Evolutionary conservation across 176 grass and related monocot genomes (phyloP), one percentile per base, ranked within the genome.

Genomic region (Puya raimondii): DNA sequence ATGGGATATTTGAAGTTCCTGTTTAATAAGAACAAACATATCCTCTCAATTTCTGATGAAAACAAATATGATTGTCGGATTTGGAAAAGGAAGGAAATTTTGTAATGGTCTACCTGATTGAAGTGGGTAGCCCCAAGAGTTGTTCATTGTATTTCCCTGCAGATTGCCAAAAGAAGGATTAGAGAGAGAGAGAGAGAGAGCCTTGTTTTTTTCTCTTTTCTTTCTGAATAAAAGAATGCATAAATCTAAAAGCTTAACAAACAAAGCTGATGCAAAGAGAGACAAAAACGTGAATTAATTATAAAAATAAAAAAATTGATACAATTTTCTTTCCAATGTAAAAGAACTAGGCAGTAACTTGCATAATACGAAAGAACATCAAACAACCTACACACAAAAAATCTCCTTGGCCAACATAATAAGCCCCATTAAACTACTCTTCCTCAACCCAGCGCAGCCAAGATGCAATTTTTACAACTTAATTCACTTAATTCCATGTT

Each of bases 121-220:
- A n/a, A 71, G 80, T 68, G 65, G 50, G 20, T 71, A 73, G 9
- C 80, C 77, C 12, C 13, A 64, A 2, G 66, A 53, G 15, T 49
- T 79, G 22, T 83, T 80, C 88, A 91, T 91, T 53, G 74, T 67
- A 81, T 64, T 63, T 50, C 12, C 11, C 50, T 53, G 50, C 14
- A 56, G 1, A 9, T 71, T 15, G 49, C 0, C 69, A 71, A 71
- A 53, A 48, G 15, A 67, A 67, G 14, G 27, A 16, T 61, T 61
- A 61, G 56, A 22, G 56, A 22, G 8, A 61, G 21, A 61, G n/a
- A 61, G 56, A 10, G 56, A 61, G 56, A 9, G 9, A 61, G 17
- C 21, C 33, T 7, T 42, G 33, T 42, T 42, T 42, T 42, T 6
- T 42, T 42, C 33, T 42, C 33, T 42, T 7, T 42, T 42, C 33